Evolutionary conservation across 768 basidiomycete genomes (phyloP).

Genomic region (Kwoniella dendrophila): DNA sequence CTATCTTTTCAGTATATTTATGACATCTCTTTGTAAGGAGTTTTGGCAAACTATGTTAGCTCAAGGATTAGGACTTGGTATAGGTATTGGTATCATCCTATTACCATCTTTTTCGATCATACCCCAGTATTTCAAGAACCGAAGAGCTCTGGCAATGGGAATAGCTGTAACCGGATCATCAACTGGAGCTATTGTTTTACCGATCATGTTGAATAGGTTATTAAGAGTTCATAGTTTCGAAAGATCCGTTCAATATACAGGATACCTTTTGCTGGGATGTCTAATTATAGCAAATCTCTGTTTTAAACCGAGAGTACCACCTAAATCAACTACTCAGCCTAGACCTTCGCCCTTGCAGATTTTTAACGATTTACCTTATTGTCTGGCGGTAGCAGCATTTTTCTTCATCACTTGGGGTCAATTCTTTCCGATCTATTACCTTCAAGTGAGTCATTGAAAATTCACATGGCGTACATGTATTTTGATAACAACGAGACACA

Average conservation of each 20-base stretch:
- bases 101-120: slow-evolving; percentile 61
- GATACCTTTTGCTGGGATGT: slow-evolving; percentile 31
- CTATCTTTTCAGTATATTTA: slow-evolving; percentile 28
- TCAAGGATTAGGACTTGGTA: slow-evolving; percentile 53
- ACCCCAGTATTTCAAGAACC: slow-evolving; percentile 60
- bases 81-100: slow-evolving; percentile 63
- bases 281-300: slow-evolving; percentile 23
- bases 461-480: too few species aligned
- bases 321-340: slow-evolving; percentile 1
- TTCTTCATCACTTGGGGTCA: slow-evolving; percentile 33
- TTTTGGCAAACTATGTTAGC: slow-evolving; percentile 45
- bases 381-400: slow-evolving; percentile 19
- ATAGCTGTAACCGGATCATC: slow-evolving; percentile 57
- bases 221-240: slow-evolving; percentile 35
- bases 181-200: slow-evolving; percentile 52
- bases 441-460: slow-evolving; percentile 23
- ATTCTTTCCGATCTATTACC: slow-evolving; percentile 39
- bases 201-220: slow-evolving; percentile 56
- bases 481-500: background rate
- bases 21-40: slow-evolving; percentile 40
- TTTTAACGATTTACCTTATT: slow-evolving; percentile 25
- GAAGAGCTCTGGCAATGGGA: slow-evolving; percentile 59
- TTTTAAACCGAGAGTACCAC: slow-evolving; percentile 20
- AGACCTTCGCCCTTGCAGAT: slow-evolving; percentile 28
- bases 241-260: slow-evolving; percentile 37